A percentile compares a stretch with the other conserved stretches of the same genome.
Conservation (phyloP, 441 rosid genomes). For the Geranium incanum region DNA sequence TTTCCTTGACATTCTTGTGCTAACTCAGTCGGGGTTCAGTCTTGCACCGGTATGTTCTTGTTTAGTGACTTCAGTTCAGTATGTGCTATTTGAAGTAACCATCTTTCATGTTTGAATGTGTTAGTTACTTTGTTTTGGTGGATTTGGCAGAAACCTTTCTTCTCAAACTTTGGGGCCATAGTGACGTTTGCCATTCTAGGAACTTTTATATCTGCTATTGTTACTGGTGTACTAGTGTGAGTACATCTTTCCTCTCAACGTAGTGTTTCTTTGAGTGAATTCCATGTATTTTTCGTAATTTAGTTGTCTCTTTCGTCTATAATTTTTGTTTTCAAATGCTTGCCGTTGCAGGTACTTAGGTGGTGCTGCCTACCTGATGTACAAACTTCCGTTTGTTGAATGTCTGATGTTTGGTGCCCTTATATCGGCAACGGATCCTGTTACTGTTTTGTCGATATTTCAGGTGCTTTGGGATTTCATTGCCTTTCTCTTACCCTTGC, state of each 20-base stretch:
- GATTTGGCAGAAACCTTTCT: constrained; percentile 78
- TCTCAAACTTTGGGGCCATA: constrained; percentile 94
- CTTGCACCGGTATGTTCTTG: constrained; percentile 65
- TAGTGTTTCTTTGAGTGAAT: not conserved
- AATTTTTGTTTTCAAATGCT: constrained; percentile 16
- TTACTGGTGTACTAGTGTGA: constrained; percentile 84
- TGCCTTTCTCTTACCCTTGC: not conserved
- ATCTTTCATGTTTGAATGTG: not conserved
- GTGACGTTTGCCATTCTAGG: constrained; percentile 85
- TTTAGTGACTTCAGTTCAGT: not conserved
- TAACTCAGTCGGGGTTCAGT: constrained; percentile 93
- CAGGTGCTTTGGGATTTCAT: constrained; percentile 43
- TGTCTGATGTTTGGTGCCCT: constrained; percentile 97
- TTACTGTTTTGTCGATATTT: constrained; percentile 89
- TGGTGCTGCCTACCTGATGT: constrained; percentile 72
- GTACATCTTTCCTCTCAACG: constrained; percentile 23
- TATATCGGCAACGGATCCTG: constrained; percentile 98
- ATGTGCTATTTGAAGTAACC: not conserved
- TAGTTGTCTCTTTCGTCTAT: not conserved
- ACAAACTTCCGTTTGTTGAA: constrained; percentile 79
- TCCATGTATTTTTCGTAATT: not conserved
- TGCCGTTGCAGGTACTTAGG: constrained; percentile 68
- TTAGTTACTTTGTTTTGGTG: not conserved
- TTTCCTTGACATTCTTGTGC: constrained; percentile 51
- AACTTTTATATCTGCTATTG: constrained; percentile 69